These are phyloP conservation scores for Talaromyces nanjingensis DNA, from an alignment of 495 filamentous ascomycete species.

Conservation along the genomic window DNA sequence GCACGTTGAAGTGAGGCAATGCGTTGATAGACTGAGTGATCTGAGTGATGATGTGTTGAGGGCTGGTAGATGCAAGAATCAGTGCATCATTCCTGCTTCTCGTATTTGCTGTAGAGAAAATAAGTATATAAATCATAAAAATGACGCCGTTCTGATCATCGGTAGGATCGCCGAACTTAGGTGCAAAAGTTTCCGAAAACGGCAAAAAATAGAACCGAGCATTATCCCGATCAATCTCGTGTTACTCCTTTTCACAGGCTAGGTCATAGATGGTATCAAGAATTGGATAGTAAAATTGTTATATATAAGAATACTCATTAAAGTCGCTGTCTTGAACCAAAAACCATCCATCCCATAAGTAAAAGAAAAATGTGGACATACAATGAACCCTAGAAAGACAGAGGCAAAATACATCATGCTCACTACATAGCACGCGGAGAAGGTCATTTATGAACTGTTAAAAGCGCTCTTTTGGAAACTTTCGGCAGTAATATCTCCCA, in stretches of 20 bases:
- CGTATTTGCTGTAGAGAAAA: too few relatives aligned
- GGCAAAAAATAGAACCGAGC: neutral
- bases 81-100: too few relatives aligned
- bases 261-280: too few relatives aligned
- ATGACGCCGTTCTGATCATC: neutral
- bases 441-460: constrained; percentile 37
- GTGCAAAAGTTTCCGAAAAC: neutral
- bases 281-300: neutral
- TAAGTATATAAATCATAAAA: neutral
- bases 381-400: neutral
- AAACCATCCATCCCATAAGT: neutral
- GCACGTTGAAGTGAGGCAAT: too few relatives aligned
- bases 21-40: too few relatives aligned
- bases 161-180: neutral
- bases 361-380: neutral
- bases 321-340: neutral
- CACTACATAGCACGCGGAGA: neutral
- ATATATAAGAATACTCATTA: neutral
- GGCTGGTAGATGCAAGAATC: too few relatives aligned
- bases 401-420: neutral
- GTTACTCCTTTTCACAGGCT: too few relatives aligned
- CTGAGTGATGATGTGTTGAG: too few relatives aligned
- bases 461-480: constrained; percentile 91
- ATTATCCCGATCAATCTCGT: neutral
- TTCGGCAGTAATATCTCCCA: constrained; percentile 65